Base-by-base conservation (phyloP, 129 eudicot species). In the Heracleum sosnowskyi region DNA sequence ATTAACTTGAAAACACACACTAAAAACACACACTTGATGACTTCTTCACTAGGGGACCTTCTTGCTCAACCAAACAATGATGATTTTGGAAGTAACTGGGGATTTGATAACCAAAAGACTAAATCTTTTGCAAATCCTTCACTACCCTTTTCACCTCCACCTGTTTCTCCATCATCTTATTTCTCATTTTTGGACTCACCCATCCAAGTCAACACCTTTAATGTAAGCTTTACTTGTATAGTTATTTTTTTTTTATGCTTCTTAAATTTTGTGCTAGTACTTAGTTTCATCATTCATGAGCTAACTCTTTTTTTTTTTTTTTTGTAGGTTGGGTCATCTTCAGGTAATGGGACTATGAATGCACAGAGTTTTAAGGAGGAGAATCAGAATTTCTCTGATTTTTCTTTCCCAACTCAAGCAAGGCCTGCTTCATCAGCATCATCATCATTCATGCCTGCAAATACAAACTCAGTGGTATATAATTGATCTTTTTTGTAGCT, bases 181-280 rank as follows among this genome's bases (percentile, higher is more conserved):
- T 79, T 88, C 28, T 41, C 87, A 2, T 75, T 89, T 51, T 80
- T 86, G 57, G 90, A 89, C 64, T 89, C 92, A 2, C 90, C 92
- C 20, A 81, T 84, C 8, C 80, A 82, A 24, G 63, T 84, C 24
- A 15, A 73, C 57, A 77, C 70, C 37, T 74, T 76, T 20, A 79
- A 73, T 80, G 86, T 82, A 70, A 76, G 84, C 31, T 45, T 75
- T 2, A 44, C 29, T 40, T 24, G 4, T 15, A 2, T n/a, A 5
- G 1, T 37, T 37, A 3, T 37, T 45, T 4, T 15, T 15, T n/a
- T 15, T 70, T 16, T 4, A 70, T 20, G 4, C 8, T 46, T 46
- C 31, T 45, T 8, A 20, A 74, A 74, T 41, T 12, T n/a, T 83
- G 26, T 39, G 29, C n/a, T 57, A 28, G 31, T 31, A 26, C 29